These are phyloP conservation scores for Casuarina equisetifolia DNA, from an alignment of 306 rosid species.

Conservation along the genomic window DNA sequence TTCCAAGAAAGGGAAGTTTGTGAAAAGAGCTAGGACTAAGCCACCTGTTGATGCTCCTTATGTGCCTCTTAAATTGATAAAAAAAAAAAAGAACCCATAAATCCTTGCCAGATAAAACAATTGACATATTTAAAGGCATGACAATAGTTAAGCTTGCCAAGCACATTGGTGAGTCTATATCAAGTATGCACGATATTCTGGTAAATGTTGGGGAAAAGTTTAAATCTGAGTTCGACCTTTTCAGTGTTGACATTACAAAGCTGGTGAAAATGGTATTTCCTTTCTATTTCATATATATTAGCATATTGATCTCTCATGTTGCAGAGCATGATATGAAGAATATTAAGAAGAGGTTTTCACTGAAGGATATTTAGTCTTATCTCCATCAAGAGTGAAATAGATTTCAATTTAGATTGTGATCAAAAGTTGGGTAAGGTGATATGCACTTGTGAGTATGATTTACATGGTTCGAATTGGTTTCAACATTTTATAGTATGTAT, in stretches of 20 bases:
- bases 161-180: slow-evolving; percentile 61
- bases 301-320: slow-evolving; percentile 12
- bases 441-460: not conserved
- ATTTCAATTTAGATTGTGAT: not conserved
- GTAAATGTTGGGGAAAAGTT: slow-evolving; percentile 75
- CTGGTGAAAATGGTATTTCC: slow-evolving; percentile 77
- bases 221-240: slow-evolving; percentile 81
- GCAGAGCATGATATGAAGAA: not conserved
- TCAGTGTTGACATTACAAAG: slow-evolving; percentile 69
- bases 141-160: slow-evolving; percentile 76
- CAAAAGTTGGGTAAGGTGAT: no score
- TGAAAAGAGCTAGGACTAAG: slow-evolving; percentile 45
- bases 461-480: slow-evolving; percentile 5
- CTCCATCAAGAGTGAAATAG: no score
- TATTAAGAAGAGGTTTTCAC: not conserved
- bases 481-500: not conserved
- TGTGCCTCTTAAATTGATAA: slow-evolving; percentile 54
- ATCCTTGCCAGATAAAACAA: slow-evolving; percentile 52
- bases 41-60: slow-evolving; percentile 79
- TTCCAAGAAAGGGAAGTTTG: slow-evolving; percentile 65
- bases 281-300: slow-evolving; percentile 23
- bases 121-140: slow-evolving; percentile 95
- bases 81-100: slow-evolving; percentile 36
- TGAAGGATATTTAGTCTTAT: no score
- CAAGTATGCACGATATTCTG: slow-evolving; percentile 67